These are phyloP conservation scores for Ogataea trehalophila DNA, from an alignment of 805 yeast genomes.

Conservation along the genomic window DNA sequence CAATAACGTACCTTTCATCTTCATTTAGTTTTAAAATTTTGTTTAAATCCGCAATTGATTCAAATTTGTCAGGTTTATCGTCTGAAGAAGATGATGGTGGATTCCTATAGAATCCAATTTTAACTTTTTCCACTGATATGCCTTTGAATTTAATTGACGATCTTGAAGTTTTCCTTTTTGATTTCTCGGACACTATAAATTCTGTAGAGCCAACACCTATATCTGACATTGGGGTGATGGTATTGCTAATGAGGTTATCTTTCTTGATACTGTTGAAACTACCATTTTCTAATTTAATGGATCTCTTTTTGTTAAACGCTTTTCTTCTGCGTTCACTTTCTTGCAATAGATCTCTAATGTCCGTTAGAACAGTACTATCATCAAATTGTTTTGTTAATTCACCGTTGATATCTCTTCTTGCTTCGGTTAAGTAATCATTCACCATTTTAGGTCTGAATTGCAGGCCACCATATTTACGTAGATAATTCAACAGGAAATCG, in stretches of 20 bases:
- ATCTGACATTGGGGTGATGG: slow-evolving; percentile 6
- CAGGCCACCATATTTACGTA: slow-evolving; percentile 13
- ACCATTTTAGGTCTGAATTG: slow-evolving; percentile 22
- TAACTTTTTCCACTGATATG: slow-evolving; percentile 11
- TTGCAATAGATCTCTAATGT: slow-evolving; percentile 18
- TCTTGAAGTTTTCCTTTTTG: slow-evolving; percentile 1
- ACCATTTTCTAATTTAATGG: slow-evolving; percentile 7
- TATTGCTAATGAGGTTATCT: background rate
- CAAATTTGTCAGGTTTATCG: slow-evolving; percentile 5
- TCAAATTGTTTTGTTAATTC: slow-evolving; percentile 11
- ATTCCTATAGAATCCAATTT: slow-evolving; percentile 13
- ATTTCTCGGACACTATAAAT: background rate
- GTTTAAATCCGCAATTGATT: slow-evolving; percentile 18
- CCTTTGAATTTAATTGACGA: slow-evolving; percentile 3
- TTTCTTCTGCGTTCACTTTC: slow-evolving; percentile 26
- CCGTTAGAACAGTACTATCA: slow-evolving; percentile 10
- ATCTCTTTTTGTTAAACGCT: slow-evolving; percentile 21
- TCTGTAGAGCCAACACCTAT: slow-evolving; percentile 8
- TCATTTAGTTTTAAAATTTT: slow-evolving; percentile 20
- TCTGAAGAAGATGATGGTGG: background rate
- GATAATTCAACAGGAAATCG: slow-evolving; percentile 21
- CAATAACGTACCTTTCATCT: slow-evolving; percentile 21
- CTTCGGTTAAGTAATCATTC: slow-evolving; percentile 21
- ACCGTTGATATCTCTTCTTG: slow-evolving; percentile 20
- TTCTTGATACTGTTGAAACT: background rate